Evolutionary conservation across 164 flowering plant species (phyloP).

Genomic region (Akebia trifoliata): DNA sequence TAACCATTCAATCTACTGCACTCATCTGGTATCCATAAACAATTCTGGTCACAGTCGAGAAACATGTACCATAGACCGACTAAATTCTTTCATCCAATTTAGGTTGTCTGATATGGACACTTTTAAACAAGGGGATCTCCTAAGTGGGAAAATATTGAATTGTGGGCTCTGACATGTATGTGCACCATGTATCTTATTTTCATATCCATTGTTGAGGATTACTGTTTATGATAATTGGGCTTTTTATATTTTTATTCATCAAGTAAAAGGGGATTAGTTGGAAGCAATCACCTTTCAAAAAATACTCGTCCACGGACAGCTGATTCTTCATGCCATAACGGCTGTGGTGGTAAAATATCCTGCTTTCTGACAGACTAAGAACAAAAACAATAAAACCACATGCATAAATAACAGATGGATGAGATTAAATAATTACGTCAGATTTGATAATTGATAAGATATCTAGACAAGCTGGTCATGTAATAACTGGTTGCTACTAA

Average conservation of each 20-base stretch:
- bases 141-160: too few relatives aligned
- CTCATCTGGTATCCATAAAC: too few relatives aligned
- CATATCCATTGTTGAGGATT: too few relatives aligned
- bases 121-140: too few relatives aligned
- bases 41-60: too few relatives aligned
- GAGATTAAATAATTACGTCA: neutral
- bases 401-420: neutral
- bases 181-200: too few relatives aligned
- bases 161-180: too few relatives aligned
- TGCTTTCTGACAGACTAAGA: slow-evolving; percentile 23
- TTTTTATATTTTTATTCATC: neutral
- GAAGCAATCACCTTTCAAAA: slow-evolving; percentile 24
- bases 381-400: neutral
- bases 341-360: slow-evolving; percentile 14
- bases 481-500: neutral
- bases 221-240: too few relatives aligned
- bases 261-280: neutral
- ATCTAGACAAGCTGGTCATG: neutral
- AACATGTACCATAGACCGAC: too few relatives aligned
- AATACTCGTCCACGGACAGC: slow-evolving; percentile 16
- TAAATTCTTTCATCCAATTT: too few relatives aligned
- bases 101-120: too few relatives aligned
- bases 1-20: too few relatives aligned
- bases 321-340: slow-evolving; percentile 32
- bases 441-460: neutral